Percentiles rank a stretch among this genome's conserved stretches.
Conservation (phyloP, 345 rosid genomes). For the Hibiscus tridactylites region DNA sequence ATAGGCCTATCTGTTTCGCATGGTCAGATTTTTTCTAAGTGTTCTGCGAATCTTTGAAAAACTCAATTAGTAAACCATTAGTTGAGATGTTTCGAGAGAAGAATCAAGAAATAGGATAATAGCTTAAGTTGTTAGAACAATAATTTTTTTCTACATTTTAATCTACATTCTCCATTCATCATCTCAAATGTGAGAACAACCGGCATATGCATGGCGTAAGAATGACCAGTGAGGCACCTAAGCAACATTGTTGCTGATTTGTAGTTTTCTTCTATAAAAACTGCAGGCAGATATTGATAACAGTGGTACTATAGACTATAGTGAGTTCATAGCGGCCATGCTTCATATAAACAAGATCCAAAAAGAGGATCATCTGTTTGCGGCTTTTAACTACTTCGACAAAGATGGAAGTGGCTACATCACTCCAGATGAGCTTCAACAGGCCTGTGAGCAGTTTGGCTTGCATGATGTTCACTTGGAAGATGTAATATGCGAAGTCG, state of each 20-base stretch:
- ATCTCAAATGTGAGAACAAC: not conserved
- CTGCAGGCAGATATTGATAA: constrained; percentile 87
- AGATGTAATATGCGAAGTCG: constrained; percentile 68
- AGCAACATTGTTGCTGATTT: not conserved
- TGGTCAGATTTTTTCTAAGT: no score
- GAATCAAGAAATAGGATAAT: not conserved
- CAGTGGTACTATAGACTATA: constrained; percentile 84
- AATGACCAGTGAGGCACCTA: not conserved
- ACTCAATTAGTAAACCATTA: not conserved
- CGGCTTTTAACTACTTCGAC: constrained; percentile 87
- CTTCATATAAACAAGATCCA: constrained; percentile 80
- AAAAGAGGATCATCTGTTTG: constrained; percentile 72
- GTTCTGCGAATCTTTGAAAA: no score
- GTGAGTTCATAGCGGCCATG: constrained; percentile 92
- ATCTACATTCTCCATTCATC: not conserved
- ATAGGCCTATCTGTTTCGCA: no score
- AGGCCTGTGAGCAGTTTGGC: constrained; percentile 75
- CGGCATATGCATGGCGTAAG: not conserved
- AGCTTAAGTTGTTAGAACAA: not conserved
- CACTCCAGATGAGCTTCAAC: constrained; percentile 78
- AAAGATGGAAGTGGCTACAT: constrained; percentile 91
- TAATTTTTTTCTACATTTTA: not conserved
- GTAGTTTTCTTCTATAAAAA: not conserved
- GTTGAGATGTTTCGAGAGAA: not conserved
- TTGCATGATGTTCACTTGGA: constrained; percentile 52